Evolutionary conservation across 129 eudicot species (phyloP).

Genomic region (Oenanthe sinensis): DNA sequence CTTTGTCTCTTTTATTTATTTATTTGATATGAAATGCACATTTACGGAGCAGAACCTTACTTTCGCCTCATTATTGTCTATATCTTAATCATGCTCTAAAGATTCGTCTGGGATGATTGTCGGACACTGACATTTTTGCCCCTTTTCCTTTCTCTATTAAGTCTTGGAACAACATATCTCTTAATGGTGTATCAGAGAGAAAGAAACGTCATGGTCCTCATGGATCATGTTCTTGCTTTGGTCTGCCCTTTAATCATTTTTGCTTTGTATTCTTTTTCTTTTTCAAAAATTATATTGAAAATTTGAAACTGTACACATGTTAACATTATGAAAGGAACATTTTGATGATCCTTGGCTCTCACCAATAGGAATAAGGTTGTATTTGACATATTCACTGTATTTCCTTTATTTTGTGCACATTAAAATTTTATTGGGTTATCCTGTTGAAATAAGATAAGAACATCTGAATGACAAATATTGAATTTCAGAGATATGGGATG

Average conservation of each 20-base stretch:
- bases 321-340: neutral
- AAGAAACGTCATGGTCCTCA: neutral
- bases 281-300: neutral
- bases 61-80: neutral
- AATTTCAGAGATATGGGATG: conserved; percentile 78
- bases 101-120: neutral
- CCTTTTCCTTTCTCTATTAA: neutral
- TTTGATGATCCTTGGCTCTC: neutral
- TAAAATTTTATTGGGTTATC: neutral
- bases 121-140: neutral
- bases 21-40: neutral
- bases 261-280: neutral
- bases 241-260: neutral
- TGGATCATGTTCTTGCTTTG: neutral
- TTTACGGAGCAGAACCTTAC: neutral
- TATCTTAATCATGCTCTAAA: neutral
- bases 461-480: conserved; percentile 1
- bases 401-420: neutral
- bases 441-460: neutral
- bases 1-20: neutral
- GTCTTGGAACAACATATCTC: neutral
- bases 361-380: neutral
- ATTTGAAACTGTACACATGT: neutral
- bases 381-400: neutral
- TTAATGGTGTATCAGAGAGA: neutral